Conservation (phyloP, 495 filamentous ascomycete genomes). For the Penicillium odoratum region DNA sequence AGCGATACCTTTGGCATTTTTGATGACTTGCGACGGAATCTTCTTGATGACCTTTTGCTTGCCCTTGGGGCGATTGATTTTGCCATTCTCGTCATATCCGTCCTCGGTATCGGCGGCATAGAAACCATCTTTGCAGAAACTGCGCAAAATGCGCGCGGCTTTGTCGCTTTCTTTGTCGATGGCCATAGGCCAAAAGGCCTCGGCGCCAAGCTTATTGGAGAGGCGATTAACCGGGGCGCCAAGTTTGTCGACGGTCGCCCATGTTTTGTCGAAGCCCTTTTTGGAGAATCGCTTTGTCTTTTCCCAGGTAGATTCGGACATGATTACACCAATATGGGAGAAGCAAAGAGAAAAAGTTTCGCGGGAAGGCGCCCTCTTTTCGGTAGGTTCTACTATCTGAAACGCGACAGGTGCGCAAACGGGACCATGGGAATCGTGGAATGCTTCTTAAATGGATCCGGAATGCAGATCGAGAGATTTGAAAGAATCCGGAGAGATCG, state of each 20-base stretch:
- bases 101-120: constrained; percentile 44
- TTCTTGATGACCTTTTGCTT: constrained; percentile 76
- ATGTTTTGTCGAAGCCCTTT: constrained; percentile 57
- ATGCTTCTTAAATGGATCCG: constrained; percentile 19
- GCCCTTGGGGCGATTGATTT: constrained; percentile 56
- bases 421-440: constrained; percentile 12
- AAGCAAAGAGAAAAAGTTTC: not conserved
- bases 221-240: constrained; percentile 73
- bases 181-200: constrained; percentile 80
- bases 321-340: constrained; percentile 15
- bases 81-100: constrained; percentile 33
- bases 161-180: constrained; percentile 83
- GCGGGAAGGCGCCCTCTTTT: constrained; percentile 15
- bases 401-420: constrained; percentile 17
- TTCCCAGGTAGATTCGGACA: constrained; percentile 39
- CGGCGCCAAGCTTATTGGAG: constrained; percentile 70
- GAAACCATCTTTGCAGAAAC: constrained; percentile 77
- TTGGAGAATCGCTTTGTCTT: constrained; percentile 48
- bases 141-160: constrained; percentile 74
- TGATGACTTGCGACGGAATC: constrained; percentile 79
- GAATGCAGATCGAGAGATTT: constrained; percentile 22
- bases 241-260: constrained; percentile 51
- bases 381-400: constrained; percentile 10
- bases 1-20: constrained; percentile 81
- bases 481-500: constrained; percentile 24